These are phyloP conservation scores for Cutaneotrichosporon daszewskae DNA, from an alignment of 1,284 basidiomycete genomes.

Conservation along the genomic window DNA sequence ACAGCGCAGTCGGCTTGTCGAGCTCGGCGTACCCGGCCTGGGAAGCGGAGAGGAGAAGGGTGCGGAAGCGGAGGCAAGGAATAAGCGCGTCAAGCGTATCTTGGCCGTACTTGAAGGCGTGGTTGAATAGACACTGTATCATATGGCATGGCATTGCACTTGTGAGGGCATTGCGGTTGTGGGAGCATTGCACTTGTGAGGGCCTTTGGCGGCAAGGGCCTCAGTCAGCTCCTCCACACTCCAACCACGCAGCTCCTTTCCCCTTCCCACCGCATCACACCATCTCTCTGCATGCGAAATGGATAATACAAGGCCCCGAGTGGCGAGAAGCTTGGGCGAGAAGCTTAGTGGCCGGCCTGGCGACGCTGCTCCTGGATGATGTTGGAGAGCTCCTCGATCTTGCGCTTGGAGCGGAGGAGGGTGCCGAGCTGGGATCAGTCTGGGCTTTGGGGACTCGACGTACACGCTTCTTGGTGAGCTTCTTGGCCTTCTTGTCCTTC, in stretches of 20 bases:
- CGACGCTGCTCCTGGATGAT: conserved; percentile 67
- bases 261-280: too few relatives aligned
- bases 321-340: background rate
- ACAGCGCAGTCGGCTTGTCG: conserved; percentile 25
- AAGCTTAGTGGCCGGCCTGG: conserved; percentile 47
- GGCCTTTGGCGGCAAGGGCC: too few relatives aligned
- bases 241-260: too few relatives aligned
- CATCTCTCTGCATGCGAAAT: conserved; percentile 13
- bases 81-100: too few relatives aligned
- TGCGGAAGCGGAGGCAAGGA: too few relatives aligned
- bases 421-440: conserved; percentile 71
- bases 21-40: conserved; percentile 39
- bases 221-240: too few relatives aligned
- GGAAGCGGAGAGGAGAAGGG: conserved; percentile 10
- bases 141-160: too few relatives aligned
- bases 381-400: conserved; percentile 85
- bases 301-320: conserved; percentile 13
- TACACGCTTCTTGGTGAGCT: conserved; percentile 96
- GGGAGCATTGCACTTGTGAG: too few relatives aligned
- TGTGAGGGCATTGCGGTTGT: too few relatives aligned
- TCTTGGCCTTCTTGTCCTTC: conserved; percentile 98
- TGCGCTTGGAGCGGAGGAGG: conserved; percentile 91
- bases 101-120: too few relatives aligned
- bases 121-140: too few relatives aligned
- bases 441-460: conserved; percentile 37